Evolutionary conservation across 2,329 filamentous ascomycete species (phyloP).

Genomic region (Pseudogymnoascus verrucosus): DNA sequence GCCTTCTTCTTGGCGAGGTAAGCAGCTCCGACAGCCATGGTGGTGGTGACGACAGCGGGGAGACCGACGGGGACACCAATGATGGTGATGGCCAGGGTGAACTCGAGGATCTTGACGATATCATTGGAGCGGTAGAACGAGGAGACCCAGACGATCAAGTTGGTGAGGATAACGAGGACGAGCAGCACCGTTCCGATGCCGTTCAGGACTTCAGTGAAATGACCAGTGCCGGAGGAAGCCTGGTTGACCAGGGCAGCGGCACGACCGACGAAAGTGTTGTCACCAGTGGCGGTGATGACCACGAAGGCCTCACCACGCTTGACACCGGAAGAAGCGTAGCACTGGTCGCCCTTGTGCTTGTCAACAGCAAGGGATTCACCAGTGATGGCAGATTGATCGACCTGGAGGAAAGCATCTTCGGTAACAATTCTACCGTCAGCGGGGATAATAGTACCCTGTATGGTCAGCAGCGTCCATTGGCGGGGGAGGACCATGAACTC

Average conservation of each 20-base stretch:
- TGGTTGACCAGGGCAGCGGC: constrained; percentile 78
- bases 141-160: constrained; percentile 76
- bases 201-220: constrained; percentile 88
- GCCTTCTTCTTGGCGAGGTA: constrained; percentile 90
- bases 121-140: constrained; percentile 81
- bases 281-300: constrained; percentile 75
- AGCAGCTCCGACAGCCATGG: constrained; percentile 87
- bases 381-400: constrained; percentile 87
- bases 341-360: constrained; percentile 73
- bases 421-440: constrained; percentile 82
- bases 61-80: constrained; percentile 91
- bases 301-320: constrained; percentile 85
- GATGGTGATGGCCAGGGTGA: constrained; percentile 83
- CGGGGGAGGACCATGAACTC: constrained; percentile 17
- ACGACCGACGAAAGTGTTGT: constrained; percentile 84
- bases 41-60: constrained; percentile 86
- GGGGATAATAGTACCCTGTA: constrained; percentile 73
- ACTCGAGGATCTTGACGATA: constrained; percentile 72
- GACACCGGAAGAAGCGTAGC: constrained; percentile 79
- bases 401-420: constrained; percentile 76
- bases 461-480: constrained; percentile 2
- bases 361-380: constrained; percentile 88
- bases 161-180: constrained; percentile 70
- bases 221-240: constrained; percentile 65
- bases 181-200: constrained; percentile 76